A percentile compares a stretch with the other conserved stretches of the same genome.
Conservation (phyloP, 192 early-diverging fungal species). For the Coemansia guatemalensis region DNA sequence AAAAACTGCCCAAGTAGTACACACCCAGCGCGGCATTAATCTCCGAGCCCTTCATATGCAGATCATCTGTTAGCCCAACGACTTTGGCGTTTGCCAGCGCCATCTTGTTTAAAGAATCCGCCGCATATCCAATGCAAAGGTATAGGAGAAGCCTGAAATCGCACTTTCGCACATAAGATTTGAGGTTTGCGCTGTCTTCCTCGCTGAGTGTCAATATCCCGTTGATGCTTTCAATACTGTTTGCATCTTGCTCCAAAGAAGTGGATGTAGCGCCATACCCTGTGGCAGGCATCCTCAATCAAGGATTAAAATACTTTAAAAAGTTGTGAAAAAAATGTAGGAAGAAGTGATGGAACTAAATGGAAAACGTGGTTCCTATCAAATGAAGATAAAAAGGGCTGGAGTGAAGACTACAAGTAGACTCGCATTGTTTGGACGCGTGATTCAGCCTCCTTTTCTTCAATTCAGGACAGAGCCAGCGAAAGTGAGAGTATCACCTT, state of each 20-base stretch:
- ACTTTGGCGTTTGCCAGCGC: slow-evolving; percentile 43
- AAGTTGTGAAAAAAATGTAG: not conserved
- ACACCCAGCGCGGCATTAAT: slow-evolving; percentile 38
- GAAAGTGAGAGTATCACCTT: too few species aligned
- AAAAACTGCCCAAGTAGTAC: slow-evolving; percentile 47
- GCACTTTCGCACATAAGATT: slow-evolving; percentile 41
- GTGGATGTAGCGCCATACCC: not conserved
- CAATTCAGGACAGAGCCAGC: not conserved
- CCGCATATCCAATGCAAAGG: slow-evolving; percentile 42
- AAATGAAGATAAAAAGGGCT: not conserved
- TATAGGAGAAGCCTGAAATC: slow-evolving; percentile 41
- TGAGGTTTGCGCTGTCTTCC: slow-evolving; percentile 25
- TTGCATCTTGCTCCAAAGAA: not conserved
- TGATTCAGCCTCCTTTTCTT: not conserved
- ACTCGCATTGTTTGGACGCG: not conserved
- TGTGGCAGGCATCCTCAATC: not conserved
- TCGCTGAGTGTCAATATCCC: slow-evolving; percentile 14
- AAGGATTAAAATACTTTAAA: not conserved
- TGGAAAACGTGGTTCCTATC: not conserved
- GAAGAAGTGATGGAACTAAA: not conserved
- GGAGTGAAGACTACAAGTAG: too few species aligned
- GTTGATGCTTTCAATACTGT: slow-evolving; percentile 17
- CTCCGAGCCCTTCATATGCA: slow-evolving; percentile 28
- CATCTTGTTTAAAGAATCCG: slow-evolving; percentile 51
- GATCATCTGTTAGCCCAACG: slow-evolving; percentile 31